phyloP scores from a whole-genome alignment of 805 yeast genomes.

The Saccharomycopsis fermentans region DNA sequence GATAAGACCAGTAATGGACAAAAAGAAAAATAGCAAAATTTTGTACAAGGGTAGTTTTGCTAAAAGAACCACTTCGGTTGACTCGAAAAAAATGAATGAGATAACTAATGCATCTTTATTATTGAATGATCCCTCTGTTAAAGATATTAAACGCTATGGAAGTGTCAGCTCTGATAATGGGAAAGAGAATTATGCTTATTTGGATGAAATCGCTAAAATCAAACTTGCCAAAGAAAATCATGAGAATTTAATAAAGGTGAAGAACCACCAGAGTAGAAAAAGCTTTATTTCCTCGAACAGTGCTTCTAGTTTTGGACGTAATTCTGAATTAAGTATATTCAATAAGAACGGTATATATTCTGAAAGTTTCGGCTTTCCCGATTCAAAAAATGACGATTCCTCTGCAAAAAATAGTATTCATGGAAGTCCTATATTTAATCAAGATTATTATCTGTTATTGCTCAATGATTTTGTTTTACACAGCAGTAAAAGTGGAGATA shows the following conservation, averaged over 20 bases:
- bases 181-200: slow-evolving; percentile 14
- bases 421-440: slow-evolving; percentile 1
- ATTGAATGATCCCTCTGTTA: not conserved
- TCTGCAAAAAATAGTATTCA: not conserved
- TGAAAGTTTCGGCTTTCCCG: not conserved
- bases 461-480: not conserved
- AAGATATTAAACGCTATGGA: not conserved
- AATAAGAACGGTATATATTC: not conserved
- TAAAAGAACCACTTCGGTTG: not conserved
- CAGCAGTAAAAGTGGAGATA: not conserved
- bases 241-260: slow-evolving; percentile 5
- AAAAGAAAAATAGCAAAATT: not conserved
- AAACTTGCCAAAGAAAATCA: slow-evolving; percentile 15
- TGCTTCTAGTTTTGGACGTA: not conserved
- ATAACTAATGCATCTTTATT: not conserved
- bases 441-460: not conserved
- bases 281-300: slow-evolving; percentile 1
- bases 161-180: slow-evolving; percentile 4
- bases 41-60: not conserved
- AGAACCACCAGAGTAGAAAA: slow-evolving; percentile 3
- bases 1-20: not conserved
- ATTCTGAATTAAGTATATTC: not conserved
- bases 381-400: not conserved
- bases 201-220: slow-evolving; percentile 16
- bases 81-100: not conserved